These are phyloP conservation scores for Phytophthora crassamura DNA, from an alignment of 352 stramenopile species.

Conservation along the genomic window DNA sequence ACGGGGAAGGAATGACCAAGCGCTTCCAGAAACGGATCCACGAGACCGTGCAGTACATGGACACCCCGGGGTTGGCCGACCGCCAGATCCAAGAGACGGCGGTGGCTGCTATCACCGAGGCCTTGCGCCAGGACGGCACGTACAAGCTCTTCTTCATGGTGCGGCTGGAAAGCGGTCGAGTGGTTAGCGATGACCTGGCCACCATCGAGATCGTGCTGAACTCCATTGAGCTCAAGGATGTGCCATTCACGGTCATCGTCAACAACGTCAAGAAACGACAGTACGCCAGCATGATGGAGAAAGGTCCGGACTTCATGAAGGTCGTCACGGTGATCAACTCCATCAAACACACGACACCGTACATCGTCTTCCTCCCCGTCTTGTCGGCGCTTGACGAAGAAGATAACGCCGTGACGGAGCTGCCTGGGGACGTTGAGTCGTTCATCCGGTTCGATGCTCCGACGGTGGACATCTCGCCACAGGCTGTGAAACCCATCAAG, in stretches of 20 bases:
- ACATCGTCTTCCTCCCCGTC: constrained; percentile 22
- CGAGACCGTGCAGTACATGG: constrained; percentile 33
- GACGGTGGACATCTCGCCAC: background rate
- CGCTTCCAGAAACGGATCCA: constrained; percentile 16
- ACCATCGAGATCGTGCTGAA: constrained; percentile 30
- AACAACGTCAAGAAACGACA: constrained; percentile 29
- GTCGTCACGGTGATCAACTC: constrained; percentile 19
- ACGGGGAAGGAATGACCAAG: constrained; percentile 17
- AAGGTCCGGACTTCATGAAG: constrained; percentile 12
- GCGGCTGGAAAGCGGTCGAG: constrained; percentile 24
- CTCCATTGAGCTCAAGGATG: constrained; percentile 15
- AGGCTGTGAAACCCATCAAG: constrained; percentile 1
- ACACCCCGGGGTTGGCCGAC: constrained; percentile 29
- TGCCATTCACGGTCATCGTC: constrained; percentile 28
- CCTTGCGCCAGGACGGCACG: constrained; percentile 17
- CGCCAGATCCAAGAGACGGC: background rate
- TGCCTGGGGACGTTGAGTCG: background rate
- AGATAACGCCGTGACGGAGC: constrained; percentile 1
- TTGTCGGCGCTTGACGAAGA: constrained; percentile 23
- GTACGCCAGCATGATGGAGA: constrained; percentile 15
- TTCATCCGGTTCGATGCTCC: constrained; percentile 6
- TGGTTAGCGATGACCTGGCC: constrained; percentile 23
- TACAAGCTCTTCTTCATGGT: constrained; percentile 43
- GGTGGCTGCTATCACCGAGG: constrained; percentile 16
- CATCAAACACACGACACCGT: constrained; percentile 1